A percentile compares a stretch with the other conserved stretches of the same genome.
phyloP scores from a whole-genome alignment of 352 stramenopile genomes.

The Pythium angustatum region DNA sequence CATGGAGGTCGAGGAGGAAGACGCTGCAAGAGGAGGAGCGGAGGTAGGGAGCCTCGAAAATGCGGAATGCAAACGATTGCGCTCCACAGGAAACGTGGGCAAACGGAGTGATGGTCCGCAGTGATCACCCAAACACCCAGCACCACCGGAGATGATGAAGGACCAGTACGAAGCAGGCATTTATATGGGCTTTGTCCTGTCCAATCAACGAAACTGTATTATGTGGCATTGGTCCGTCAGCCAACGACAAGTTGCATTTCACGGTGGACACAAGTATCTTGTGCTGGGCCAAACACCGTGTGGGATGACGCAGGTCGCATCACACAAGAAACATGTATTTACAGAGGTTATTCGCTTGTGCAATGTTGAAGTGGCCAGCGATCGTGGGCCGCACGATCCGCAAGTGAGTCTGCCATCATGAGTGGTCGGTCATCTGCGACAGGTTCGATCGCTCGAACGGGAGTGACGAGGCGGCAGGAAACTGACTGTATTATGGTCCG shows the following conservation, averaged over 20 bases:
- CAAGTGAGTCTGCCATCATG: background rate
- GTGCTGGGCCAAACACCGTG: slow-evolving; percentile 10
- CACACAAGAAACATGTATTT: background rate
- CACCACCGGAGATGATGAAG: background rate
- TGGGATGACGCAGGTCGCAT: slow-evolving; percentile 6
- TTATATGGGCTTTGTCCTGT: background rate
- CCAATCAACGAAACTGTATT: no score
- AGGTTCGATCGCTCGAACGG: no score
- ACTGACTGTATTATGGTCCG: no score
- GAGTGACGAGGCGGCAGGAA: no score
- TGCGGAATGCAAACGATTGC: slow-evolving; percentile 21
- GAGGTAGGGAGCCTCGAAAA: slow-evolving; percentile 7
- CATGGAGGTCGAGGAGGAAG: slow-evolving; percentile 13
- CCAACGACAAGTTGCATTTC: background rate
- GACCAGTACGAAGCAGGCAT: slow-evolving; percentile 17
- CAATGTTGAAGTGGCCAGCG: slow-evolving; percentile 34
- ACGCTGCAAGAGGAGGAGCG: background rate
- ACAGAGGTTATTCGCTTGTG: slow-evolving; percentile 25
- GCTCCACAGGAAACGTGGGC: slow-evolving; percentile 25
- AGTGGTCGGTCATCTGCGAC: background rate
- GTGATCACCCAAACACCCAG: slow-evolving; percentile 29
- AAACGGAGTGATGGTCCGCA: slow-evolving; percentile 25
- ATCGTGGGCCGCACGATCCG: slow-evolving; percentile 14
- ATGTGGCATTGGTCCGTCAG: slow-evolving; percentile 23
- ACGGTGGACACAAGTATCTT: slow-evolving; percentile 1